Percentiles rank a stretch among this genome's conserved stretches.
phyloP scores from a whole-genome alignment of 345 rosid species.

The Pistacia integerrima region DNA sequence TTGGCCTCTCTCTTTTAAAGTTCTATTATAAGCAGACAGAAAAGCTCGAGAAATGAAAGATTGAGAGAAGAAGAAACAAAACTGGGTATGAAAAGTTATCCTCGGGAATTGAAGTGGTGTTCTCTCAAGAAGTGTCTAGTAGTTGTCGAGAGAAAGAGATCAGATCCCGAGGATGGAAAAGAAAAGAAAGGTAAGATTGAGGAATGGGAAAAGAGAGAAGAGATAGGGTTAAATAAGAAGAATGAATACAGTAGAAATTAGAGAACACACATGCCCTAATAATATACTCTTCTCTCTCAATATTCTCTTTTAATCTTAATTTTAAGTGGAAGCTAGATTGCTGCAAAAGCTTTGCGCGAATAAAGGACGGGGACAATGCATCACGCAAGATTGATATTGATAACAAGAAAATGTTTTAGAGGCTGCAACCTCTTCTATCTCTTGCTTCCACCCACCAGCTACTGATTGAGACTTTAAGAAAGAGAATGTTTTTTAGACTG shows the following conservation, averaged over 20 bases:
- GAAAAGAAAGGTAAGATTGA: constrained; percentile 10
- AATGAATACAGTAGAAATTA: constrained; percentile 19
- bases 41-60: constrained; percentile 27
- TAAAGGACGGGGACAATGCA: constrained; percentile 25
- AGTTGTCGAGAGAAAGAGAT: constrained; percentile 37
- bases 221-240: constrained; percentile 58
- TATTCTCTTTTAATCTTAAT: constrained; percentile 16
- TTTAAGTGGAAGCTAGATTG: constrained; percentile 60
- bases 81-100: constrained; percentile 35
- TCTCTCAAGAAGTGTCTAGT: constrained; percentile 19
- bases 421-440: constrained; percentile 26
- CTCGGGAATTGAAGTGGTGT: constrained; percentile 64
- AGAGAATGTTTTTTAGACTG: constrained; percentile 25
- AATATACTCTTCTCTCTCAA: constrained; percentile 37
- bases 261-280: constrained; percentile 62
- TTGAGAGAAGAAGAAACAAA: constrained; percentile 15
- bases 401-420: constrained; percentile 1
- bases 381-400: constrained; percentile 32
- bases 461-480: constrained; percentile 61
- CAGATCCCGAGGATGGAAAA: constrained; percentile 66
- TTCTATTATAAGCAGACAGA: constrained; percentile 32
- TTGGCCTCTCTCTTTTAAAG: constrained; percentile 2
- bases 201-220: constrained; percentile 50
- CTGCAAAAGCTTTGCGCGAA: constrained; percentile 65
- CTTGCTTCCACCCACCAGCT: constrained; percentile 54